These are phyloP conservation scores for Naganishia randhawae DNA, from an alignment of 768 basidiomycete species.

Conservation along the genomic window DNA sequence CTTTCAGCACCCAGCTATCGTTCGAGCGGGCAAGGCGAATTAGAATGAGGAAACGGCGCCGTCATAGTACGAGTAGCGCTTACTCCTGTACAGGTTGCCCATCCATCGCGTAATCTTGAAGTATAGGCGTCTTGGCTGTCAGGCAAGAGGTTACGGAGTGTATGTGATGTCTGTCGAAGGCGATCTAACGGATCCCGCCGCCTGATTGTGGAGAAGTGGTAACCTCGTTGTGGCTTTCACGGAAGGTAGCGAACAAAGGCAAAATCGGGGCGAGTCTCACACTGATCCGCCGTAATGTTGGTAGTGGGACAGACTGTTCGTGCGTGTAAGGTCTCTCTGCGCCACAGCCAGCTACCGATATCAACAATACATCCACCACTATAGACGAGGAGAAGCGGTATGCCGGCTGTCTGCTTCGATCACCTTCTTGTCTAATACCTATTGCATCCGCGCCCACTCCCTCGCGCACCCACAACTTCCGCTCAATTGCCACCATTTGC, in stretches of 20 bases:
- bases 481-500: background rate
- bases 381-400: background rate
- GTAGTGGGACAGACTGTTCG: too few relatives aligned
- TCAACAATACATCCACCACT: background rate
- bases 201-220: background rate
- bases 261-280: too few relatives aligned
- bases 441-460: background rate
- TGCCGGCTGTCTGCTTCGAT: background rate
- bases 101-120: background rate
- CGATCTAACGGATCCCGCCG: background rate
- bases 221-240: background rate
- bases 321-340: too few relatives aligned
- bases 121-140: background rate
- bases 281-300: too few relatives aligned
- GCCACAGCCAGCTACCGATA: background rate
- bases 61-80: background rate
- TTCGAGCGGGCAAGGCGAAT: background rate
- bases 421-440: background rate
- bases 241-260: background rate
- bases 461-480: background rate
- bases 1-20: constrained; percentile 20
- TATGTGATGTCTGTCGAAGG: background rate
- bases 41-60: background rate
- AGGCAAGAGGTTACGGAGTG: background rate
- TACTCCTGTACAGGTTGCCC: constrained; percentile 18